Evolutionary conservation across 495 filamentous ascomycete genomes (phyloP).

Genomic region (Echria macrotheca): DNA sequence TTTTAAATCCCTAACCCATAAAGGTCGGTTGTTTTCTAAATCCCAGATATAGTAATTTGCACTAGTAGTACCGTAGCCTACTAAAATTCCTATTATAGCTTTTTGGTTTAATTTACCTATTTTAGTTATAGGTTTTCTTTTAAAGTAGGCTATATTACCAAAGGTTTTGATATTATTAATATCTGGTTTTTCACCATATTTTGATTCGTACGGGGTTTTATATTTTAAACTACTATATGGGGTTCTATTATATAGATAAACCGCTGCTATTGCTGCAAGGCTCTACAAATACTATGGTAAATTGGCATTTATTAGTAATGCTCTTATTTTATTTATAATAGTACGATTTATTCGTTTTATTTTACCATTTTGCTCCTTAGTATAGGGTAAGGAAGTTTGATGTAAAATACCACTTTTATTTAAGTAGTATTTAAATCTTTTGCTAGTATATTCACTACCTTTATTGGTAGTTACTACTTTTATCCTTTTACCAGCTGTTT

Average conservation of each 20-base stretch:
- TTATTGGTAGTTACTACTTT: not conserved
- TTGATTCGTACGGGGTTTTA: conserved; percentile 4
- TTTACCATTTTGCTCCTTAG: not conserved
- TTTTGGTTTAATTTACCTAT: not conserved
- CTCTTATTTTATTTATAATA: not conserved
- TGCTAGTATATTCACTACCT: not conserved
- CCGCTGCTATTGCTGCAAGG: not conserved
- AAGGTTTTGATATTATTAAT: not conserved
- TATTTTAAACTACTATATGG: not conserved
- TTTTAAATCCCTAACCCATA: conserved; percentile 4
- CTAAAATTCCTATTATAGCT: not conserved
- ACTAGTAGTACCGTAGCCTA: not conserved
- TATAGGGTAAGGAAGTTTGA: not conserved
- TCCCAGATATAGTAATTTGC: not conserved
- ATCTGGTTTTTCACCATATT: conserved; percentile 1
- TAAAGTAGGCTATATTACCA: not conserved
- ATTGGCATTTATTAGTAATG: not conserved
- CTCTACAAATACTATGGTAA: not conserved
- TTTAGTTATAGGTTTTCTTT: not conserved
- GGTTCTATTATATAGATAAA: conserved; percentile 1
- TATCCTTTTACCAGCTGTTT: not conserved
- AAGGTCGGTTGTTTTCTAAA: conserved; percentile 1
- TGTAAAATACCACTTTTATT: not conserved
- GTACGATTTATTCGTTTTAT: not conserved
- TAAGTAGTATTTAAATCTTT: not conserved